Conservation (phyloP, 345 rosid species). For the Pugionium cornutum region DNA sequence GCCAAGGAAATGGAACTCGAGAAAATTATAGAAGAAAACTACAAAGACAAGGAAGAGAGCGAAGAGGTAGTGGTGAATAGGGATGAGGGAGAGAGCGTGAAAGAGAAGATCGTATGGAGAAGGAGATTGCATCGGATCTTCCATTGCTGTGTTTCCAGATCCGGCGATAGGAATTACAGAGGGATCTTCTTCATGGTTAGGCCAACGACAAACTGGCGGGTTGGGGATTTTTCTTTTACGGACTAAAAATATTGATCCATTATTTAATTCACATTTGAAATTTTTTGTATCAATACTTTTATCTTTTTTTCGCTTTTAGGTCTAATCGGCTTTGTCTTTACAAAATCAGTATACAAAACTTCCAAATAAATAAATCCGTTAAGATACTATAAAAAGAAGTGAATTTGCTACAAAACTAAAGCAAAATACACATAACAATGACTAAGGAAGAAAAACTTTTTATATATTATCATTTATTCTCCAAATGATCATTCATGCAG, state of each 20-base stretch:
- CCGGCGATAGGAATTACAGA: not conserved
- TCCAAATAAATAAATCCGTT: no score
- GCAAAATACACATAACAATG: no score
- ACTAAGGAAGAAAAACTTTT: not conserved
- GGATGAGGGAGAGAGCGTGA: conserved; percentile 51
- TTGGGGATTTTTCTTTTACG: not conserved
- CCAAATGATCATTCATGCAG: conserved; percentile 11
- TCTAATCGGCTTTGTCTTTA: no score
- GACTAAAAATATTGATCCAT: not conserved
- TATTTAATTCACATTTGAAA: conserved; percentile 13
- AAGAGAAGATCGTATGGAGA: conserved; percentile 52
- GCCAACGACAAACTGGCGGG: conserved; percentile 18
- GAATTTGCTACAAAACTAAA: no score
- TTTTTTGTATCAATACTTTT: not conserved
- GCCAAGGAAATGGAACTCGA: conserved; percentile 69
- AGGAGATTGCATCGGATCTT: conserved; percentile 25
- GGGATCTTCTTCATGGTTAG: not conserved
- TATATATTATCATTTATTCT: conserved; percentile 23
- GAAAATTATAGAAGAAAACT: conserved; percentile 58
- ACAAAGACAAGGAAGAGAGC: conserved; percentile 34
- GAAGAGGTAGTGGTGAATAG: conserved; percentile 52
- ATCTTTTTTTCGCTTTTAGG: no score
- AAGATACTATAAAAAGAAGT: no score
- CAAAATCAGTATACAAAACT: no score
- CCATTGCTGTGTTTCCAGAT: conserved; percentile 21